A percentile compares a stretch with the other conserved stretches of the same genome.
phyloP scores from a whole-genome alignment of 495 filamentous ascomycete genomes.

The Lasiosphaeriaceae sp. region DNA sequence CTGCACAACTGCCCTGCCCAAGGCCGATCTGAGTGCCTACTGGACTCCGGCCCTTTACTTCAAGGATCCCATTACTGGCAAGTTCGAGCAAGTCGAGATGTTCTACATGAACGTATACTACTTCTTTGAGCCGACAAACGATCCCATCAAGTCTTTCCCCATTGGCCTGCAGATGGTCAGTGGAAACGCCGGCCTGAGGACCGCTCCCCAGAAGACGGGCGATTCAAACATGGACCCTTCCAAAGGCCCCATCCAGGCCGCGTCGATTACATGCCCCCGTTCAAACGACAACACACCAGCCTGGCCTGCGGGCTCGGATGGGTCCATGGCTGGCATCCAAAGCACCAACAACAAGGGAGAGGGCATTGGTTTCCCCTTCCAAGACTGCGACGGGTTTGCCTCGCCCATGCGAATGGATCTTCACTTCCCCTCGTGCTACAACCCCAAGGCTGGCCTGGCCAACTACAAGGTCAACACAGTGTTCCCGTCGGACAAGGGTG shows the following conservation, averaged over 20 bases:
- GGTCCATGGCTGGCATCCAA: conserved; percentile 43
- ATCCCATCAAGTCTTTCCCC: conserved; percentile 64
- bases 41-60: conserved; percentile 72
- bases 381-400: conserved; percentile 48
- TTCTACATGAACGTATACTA: conserved; percentile 67
- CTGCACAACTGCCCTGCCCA: conserved; percentile 64
- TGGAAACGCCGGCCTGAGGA: conserved; percentile 54
- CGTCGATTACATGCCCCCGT: conserved; percentile 44
- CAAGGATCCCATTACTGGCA: conserved; percentile 54
- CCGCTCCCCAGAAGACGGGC: conserved; percentile 29
- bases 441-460: conserved; percentile 53
- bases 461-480: conserved; percentile 50
- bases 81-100: conserved; percentile 61
- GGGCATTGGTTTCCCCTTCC: conserved; percentile 48
- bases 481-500: conserved; percentile 44
- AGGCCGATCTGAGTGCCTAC: conserved; percentile 70
- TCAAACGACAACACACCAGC: conserved; percentile 48
- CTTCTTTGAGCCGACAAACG: conserved; percentile 54
- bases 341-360: conserved; percentile 46
- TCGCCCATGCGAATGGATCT: conserved; percentile 55
- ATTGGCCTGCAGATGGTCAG: conserved; percentile 67
- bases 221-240: conserved; percentile 35
- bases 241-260: conserved; percentile 39
- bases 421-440: conserved; percentile 54
- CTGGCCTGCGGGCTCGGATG: conserved; percentile 44